These are phyloP conservation scores for Lomentospora prolificans DNA, from an alignment of 2,329 filamentous ascomycete genomes.

Conservation along the genomic window DNA sequence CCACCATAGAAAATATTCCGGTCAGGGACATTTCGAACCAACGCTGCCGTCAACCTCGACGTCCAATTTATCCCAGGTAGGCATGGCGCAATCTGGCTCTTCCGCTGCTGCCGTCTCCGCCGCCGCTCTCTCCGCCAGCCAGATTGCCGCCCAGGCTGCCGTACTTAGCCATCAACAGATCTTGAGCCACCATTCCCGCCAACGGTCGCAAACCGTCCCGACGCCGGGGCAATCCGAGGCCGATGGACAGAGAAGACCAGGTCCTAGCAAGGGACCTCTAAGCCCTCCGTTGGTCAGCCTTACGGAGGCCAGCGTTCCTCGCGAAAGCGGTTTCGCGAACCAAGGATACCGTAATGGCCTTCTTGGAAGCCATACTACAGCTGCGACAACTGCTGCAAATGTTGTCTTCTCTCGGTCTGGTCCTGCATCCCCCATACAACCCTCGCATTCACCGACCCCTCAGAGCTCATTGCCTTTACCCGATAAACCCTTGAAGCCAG, in stretches of 20 bases:
- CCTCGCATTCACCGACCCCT: constrained; percentile 26
- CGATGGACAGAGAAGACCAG: constrained; percentile 12
- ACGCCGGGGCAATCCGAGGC: constrained; percentile 26
- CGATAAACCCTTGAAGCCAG: constrained; percentile 51
- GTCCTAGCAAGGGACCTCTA: constrained; percentile 37
- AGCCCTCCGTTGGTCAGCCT: constrained; percentile 55
- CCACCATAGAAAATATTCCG: constrained; percentile 58
- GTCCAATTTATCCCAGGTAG: constrained; percentile 43
- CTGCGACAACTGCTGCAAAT: constrained; percentile 63
- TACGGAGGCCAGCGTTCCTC: constrained; percentile 54
- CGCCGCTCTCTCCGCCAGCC: constrained; percentile 51
- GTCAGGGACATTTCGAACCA: constrained; percentile 68
- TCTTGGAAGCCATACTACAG: constrained; percentile 48
- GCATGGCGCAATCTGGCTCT: constrained; percentile 28
- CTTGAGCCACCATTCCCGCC: constrained; percentile 47
- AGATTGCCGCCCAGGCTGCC: constrained; percentile 71
- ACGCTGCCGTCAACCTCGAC: constrained; percentile 49
- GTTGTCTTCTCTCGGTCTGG: constrained; percentile 61
- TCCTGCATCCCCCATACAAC: constrained; percentile 38
- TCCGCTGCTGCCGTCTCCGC: too few relatives aligned
- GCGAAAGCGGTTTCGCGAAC: constrained; percentile 42
- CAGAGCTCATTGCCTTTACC: constrained; percentile 28
- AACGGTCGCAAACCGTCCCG: constrained; percentile 65
- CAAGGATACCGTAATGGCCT: constrained; percentile 51
- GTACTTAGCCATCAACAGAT: constrained; percentile 51